Evolutionary conservation across 768 basidiomycete genomes (phyloP).

Genomic region (Calvatia gigantea): DNA sequence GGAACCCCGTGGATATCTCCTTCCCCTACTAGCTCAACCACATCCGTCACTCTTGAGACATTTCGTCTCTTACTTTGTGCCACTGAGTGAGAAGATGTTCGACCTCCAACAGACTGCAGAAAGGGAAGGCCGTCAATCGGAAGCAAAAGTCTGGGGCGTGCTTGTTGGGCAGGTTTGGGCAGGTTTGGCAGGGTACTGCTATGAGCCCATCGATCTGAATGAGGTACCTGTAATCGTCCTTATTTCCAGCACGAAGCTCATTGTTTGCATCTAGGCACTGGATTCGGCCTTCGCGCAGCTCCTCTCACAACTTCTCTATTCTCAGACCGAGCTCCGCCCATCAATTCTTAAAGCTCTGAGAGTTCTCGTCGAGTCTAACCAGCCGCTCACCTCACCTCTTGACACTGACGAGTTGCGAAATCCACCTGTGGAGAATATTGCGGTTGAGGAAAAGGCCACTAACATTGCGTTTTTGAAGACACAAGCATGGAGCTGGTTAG

Average conservation of each 20-base stretch:
- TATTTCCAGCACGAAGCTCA: neutral
- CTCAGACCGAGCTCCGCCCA: constrained; percentile 79
- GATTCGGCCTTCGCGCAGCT: constrained; percentile 78
- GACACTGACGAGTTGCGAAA: constrained; percentile 16
- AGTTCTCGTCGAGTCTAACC: constrained; percentile 76
- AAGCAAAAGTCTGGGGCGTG: constrained; percentile 95
- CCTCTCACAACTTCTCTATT: constrained; percentile 91
- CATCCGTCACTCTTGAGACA: constrained; percentile 81
- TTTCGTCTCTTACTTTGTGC: constrained; percentile 89
- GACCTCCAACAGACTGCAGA: constrained; percentile 81
- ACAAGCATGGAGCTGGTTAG: constrained; percentile 90
- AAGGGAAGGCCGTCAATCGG: constrained; percentile 65
- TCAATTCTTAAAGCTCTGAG: constrained; percentile 81
- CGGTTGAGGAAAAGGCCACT: constrained; percentile 53
- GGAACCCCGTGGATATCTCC: constrained; percentile 87
- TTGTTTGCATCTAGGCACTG: constrained; percentile 53
- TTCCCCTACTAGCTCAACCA: constrained; percentile 80
- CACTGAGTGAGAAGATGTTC: constrained; percentile 92
- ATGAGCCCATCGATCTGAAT: constrained; percentile 70
- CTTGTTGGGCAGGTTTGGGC: constrained; percentile 93
- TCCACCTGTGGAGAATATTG: constrained; percentile 38
- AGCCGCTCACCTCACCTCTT: constrained; percentile 32
- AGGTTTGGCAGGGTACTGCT: constrained; percentile 89
- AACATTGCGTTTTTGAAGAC: constrained; percentile 72
- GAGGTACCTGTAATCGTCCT: constrained; percentile 38